Evolutionary conservation across 2,329 filamentous ascomycete genomes (phyloP).

Genomic region (Botryotinia globosa): DNA sequence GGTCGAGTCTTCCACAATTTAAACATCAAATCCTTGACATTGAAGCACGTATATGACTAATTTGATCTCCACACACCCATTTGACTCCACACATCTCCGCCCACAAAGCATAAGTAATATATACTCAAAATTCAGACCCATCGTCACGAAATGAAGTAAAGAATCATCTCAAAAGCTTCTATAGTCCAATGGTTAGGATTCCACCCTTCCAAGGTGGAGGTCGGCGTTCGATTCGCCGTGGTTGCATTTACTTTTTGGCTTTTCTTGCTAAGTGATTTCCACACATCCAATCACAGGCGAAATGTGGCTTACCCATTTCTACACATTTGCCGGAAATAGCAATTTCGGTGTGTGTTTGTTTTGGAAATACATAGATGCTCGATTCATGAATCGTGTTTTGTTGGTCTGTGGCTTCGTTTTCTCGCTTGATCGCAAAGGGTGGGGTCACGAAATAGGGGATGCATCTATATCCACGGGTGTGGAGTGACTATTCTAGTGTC

Average conservation of each 20-base stretch:
- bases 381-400: not conserved
- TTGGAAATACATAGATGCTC: not conserved
- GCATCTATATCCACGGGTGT: not conserved
- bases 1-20: not conserved
- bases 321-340: not conserved
- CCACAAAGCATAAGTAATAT: no score
- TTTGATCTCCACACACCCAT: not conserved
- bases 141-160: rapidly evolving
- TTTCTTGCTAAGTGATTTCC: not conserved
- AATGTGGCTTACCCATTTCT: rapidly evolving
- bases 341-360: not conserved
- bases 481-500: not conserved
- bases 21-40: not conserved
- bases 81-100: not conserved
- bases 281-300: not conserved
- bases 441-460: not conserved
- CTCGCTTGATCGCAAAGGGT: not conserved
- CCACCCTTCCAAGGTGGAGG: conserved; percentile 17
- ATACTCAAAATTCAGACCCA: rapidly evolving
- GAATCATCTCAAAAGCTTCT: not conserved
- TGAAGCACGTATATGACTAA: not conserved
- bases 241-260: not conserved
- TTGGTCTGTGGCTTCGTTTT: not conserved
- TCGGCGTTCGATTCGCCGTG: conserved; percentile 16
- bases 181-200: conserved; percentile 14